Evolutionary conservation across 108 stramenopile genomes (phyloP).

Genomic region (Cyclotella baltica): DNA sequence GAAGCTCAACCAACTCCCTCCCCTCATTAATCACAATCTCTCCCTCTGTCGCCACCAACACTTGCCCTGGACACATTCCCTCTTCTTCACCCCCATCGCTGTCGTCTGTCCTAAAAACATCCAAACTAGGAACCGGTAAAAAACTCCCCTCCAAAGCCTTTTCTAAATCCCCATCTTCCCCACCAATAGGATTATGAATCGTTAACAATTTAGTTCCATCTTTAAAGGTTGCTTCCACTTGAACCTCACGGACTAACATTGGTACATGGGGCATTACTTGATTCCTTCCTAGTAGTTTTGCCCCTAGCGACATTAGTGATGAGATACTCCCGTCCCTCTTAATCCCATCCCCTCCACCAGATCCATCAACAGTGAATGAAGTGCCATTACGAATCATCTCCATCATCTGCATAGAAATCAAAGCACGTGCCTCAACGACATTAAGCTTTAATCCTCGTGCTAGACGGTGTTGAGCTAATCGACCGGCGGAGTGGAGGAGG

Average conservation of each 20-base stretch:
- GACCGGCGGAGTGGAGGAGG: constrained; percentile 85
- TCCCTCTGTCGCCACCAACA: constrained; percentile 63
- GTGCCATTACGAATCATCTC: constrained; percentile 93
- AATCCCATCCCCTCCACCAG: not conserved
- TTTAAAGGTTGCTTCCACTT: constrained; percentile 98
- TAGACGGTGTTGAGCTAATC: constrained; percentile 93
- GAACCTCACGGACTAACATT: constrained; percentile 86
- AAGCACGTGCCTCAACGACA: constrained; percentile 87
- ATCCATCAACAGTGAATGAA: constrained; percentile 5
- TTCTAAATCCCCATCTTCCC: constrained; percentile 82
- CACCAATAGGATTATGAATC: constrained; percentile 87
- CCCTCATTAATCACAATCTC: constrained; percentile 67
- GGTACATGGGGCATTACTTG: constrained; percentile 93
- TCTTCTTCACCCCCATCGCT: constrained; percentile 12
- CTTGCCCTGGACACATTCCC: constrained; percentile 50
- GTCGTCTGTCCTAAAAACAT: constrained; percentile 54
- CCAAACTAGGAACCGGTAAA: constrained; percentile 81
- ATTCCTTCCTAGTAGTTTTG: constrained; percentile 79
- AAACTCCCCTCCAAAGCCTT: constrained; percentile 93
- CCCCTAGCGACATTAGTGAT: constrained; percentile 89
- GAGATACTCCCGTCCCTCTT: constrained; percentile 67
- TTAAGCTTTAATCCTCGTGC: constrained; percentile 92
- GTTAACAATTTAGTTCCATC: constrained; percentile 99
- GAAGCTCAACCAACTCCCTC: constrained; percentile 67
- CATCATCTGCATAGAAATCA: constrained; percentile 95